These are phyloP conservation scores for Lichtheimia ornata DNA, from an alignment of 371 early-diverging fungal genomes.

Conservation along the genomic window DNA sequence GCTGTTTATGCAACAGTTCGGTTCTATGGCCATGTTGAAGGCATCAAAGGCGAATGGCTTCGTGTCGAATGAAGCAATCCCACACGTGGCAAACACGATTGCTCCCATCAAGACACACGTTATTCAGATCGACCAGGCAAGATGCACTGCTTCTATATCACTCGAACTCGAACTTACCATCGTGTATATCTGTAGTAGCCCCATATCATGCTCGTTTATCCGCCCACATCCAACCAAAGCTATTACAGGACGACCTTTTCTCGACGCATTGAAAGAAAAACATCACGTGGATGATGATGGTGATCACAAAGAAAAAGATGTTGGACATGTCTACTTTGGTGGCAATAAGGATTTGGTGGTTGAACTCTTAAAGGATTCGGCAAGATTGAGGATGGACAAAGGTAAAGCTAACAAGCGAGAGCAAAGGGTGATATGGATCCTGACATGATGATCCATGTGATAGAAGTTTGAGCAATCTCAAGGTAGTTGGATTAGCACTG, in stretches of 20 bases:
- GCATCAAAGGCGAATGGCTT: slow-evolving; percentile 73
- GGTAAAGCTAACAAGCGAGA: slow-evolving; percentile 22
- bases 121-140: slow-evolving; percentile 62
- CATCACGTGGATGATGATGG: slow-evolving; percentile 40
- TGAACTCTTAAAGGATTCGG: slow-evolving; percentile 82
- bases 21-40: slow-evolving; percentile 63
- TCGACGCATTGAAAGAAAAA: slow-evolving; percentile 54
- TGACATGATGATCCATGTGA: neutral
- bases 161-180: neutral
- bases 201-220: slow-evolving; percentile 78
- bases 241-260: slow-evolving; percentile 49
- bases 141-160: neutral
- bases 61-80: slow-evolving; percentile 89
- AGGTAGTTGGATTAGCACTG: slow-evolving; percentile 57
- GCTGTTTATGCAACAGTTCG: slow-evolving; percentile 63
- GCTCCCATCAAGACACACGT: slow-evolving; percentile 56
- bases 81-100: slow-evolving; percentile 80
- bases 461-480: slow-evolving; percentile 46
- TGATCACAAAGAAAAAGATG: slow-evolving; percentile 26
- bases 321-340: slow-evolving; percentile 42
- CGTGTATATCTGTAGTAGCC: slow-evolving; percentile 6
- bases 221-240: slow-evolving; percentile 58
- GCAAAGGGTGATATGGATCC: too few relatives aligned
- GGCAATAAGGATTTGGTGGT: slow-evolving; percentile 62
- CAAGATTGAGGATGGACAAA: slow-evolving; percentile 61